These are phyloP conservation scores for Geosmithia putterillii DNA, from an alignment of 2,329 filamentous ascomycete genomes.

Conservation along the genomic window DNA sequence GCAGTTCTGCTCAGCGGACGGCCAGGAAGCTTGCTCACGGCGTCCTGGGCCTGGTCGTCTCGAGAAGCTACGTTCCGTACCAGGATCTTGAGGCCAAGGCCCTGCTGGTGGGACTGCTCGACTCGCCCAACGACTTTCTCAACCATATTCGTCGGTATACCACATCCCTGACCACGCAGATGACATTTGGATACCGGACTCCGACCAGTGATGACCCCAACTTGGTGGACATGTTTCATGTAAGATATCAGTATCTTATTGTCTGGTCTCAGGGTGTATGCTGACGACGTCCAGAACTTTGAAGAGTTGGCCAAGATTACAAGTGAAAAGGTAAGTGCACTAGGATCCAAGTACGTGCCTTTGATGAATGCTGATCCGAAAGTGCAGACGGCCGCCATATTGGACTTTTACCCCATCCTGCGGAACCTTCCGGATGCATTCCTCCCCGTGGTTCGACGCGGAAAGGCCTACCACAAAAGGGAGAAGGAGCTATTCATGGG, in stretches of 20 bases:
- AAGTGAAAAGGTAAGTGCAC: neutral
- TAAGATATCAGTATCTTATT: no score
- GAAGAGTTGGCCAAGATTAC: neutral
- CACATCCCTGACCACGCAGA: constrained; percentile 34
- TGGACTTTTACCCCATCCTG: constrained; percentile 33
- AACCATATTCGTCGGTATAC: constrained; percentile 34
- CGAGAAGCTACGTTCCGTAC: constrained; percentile 24
- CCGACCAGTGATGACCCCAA: constrained; percentile 26
- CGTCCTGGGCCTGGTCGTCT: constrained; percentile 22
- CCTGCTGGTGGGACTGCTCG: constrained; percentile 23
- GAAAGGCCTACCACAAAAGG: constrained; percentile 19
- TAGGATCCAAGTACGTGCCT: neutral
- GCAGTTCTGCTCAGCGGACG: constrained; percentile 3
- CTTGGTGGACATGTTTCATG: constrained; percentile 28
- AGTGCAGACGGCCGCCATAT: constrained; percentile 19
- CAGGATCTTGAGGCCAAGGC: constrained; percentile 30
- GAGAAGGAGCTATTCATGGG: constrained; percentile 6
- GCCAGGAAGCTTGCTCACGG: constrained; percentile 19
- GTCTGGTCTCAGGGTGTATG: neutral
- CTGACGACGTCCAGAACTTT: neutral
- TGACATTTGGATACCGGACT: constrained; percentile 35
- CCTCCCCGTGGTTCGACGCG: constrained; percentile 8
- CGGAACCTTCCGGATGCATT: constrained; percentile 5
- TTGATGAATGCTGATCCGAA: neutral
- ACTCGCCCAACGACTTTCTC: constrained; percentile 25